Conservation (phyloP, 352 stramenopile genomes). For the Pythium plurisporium region DNA sequence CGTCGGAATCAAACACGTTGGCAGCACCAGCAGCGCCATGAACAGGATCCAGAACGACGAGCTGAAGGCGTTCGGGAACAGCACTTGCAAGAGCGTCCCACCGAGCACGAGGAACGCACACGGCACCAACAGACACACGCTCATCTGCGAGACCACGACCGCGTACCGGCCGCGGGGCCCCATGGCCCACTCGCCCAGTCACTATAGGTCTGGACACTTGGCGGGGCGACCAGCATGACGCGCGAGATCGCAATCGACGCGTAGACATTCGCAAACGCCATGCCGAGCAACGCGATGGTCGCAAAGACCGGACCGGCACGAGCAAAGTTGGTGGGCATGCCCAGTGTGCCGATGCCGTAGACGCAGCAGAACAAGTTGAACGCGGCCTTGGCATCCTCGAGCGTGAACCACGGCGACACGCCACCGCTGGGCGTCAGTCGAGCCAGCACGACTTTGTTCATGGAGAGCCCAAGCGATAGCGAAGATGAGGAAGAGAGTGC, state of each 20-base stretch:
- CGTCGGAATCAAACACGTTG: slow-evolving; percentile 50
- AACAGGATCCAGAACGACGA: slow-evolving; percentile 56
- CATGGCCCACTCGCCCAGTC: slow-evolving; percentile 59
- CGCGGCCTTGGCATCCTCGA: slow-evolving; percentile 48
- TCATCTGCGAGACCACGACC: slow-evolving; percentile 49
- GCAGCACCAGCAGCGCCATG: slow-evolving; percentile 47
- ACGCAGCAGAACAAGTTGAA: slow-evolving; percentile 68
- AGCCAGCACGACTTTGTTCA: too few relatives aligned
- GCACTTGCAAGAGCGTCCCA: slow-evolving; percentile 37
- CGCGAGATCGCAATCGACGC: slow-evolving; percentile 52
- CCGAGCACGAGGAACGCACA: slow-evolving; percentile 60
- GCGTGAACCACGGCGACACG: slow-evolving; percentile 48
- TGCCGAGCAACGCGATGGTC: slow-evolving; percentile 52
- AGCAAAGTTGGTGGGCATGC: slow-evolving; percentile 66
- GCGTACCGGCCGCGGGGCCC: slow-evolving; percentile 44
- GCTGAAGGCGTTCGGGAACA: slow-evolving; percentile 50
- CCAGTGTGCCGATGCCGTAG: slow-evolving; percentile 65
- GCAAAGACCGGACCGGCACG: slow-evolving; percentile 47
- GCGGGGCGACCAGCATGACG: slow-evolving; percentile 48
- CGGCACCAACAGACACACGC: slow-evolving; percentile 46
- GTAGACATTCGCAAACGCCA: slow-evolving; percentile 67
- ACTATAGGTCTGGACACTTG: slow-evolving; percentile 45
- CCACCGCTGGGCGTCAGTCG: too few relatives aligned
- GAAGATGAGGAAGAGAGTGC: too few relatives aligned
- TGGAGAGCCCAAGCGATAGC: too few relatives aligned